A percentile compares a stretch with the other conserved stretches of the same genome.
Evolutionary conservation across 768 basidiomycete species (phyloP).

Genomic region (Serpula lacrymans): DNA sequence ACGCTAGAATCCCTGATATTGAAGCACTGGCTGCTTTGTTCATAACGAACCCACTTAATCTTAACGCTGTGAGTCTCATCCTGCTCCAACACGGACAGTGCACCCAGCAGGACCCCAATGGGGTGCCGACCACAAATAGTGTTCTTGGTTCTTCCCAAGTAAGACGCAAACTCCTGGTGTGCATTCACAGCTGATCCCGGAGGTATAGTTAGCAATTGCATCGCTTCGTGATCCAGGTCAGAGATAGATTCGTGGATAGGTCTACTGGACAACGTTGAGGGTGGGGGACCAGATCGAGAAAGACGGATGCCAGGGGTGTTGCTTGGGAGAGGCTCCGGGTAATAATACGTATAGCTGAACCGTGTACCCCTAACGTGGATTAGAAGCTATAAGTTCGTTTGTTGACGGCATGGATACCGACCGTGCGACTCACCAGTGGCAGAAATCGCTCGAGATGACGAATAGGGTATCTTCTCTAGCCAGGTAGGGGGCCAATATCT

Average conservation of each 20-base stretch:
- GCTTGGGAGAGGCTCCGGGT: conserved; percentile 56
- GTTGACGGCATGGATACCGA: background rate
- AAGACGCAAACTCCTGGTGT: conserved; percentile 61
- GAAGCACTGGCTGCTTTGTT: conserved; percentile 81
- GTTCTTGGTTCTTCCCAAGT: conserved; percentile 76
- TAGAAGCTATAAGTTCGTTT: conserved; percentile 1
- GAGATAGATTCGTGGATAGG: conserved; percentile 84
- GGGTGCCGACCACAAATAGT: conserved; percentile 98
- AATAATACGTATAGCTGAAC: conserved; percentile 88
- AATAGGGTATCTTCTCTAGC: conserved; percentile 76
- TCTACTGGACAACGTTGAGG: conserved; percentile 38
- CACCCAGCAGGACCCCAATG: conserved; percentile 87
- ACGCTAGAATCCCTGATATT: conserved; percentile 81
- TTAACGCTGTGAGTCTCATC: conserved; percentile 30
- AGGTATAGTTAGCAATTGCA: conserved; percentile 64
- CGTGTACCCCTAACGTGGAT: conserved; percentile 62
- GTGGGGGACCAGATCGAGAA: conserved; percentile 36
- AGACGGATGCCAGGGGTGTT: conserved; percentile 47
- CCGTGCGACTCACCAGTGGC: conserved; percentile 74
- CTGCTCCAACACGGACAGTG: conserved; percentile 57
- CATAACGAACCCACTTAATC: conserved; percentile 87
- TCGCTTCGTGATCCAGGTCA: conserved; percentile 82
- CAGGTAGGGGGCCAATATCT: conserved; percentile 77
- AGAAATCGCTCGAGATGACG: conserved; percentile 94
- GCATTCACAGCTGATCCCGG: conserved; percentile 47